A percentile compares a stretch with the other conserved stretches of the same genome.
phyloP scores from a whole-genome alignment of 2,329 filamentous ascomycete species.

The Ophiocordyceps polyrhachis-furcata region DNA sequence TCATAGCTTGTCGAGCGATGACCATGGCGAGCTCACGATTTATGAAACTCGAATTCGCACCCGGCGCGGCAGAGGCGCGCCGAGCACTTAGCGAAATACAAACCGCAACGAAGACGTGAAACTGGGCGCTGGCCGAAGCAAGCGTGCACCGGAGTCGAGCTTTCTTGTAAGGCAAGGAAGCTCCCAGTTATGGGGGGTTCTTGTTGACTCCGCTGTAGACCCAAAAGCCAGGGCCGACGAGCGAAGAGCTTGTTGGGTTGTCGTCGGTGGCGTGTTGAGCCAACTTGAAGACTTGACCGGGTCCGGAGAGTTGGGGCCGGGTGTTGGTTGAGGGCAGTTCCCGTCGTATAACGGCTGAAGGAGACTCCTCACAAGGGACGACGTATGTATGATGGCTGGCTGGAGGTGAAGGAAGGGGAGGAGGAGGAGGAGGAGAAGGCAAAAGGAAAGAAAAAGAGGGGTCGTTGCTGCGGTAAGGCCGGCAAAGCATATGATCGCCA shows the following conservation, averaged over 20 bases:
- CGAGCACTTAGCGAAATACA: constrained; percentile 14
- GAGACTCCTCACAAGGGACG: neutral
- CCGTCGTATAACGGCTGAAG: neutral
- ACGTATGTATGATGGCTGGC: neutral
- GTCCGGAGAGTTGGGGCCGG: neutral
- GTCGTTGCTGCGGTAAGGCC: neutral
- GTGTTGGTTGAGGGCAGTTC: neutral
- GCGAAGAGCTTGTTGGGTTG: constrained; percentile 57
- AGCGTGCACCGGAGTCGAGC: neutral
- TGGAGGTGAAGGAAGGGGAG: neutral
- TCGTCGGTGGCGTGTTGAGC: constrained; percentile 58
- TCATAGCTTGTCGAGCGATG: constrained; percentile 11
- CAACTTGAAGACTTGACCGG: constrained; percentile 60
- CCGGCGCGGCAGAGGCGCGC: constrained; percentile 19
- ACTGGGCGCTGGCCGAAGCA: neutral
- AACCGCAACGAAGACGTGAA: constrained; percentile 5
- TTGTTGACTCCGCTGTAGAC: constrained; percentile 93
- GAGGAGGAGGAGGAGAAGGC: too few species aligned
- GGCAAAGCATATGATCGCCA: neutral
- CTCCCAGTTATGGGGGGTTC: constrained; percentile 73
- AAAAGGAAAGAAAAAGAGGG: neutral
- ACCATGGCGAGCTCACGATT: constrained; percentile 1
- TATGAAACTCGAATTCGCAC: constrained; percentile 5
- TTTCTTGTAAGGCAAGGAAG: neutral
- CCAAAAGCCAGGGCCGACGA: constrained; percentile 82